Conservation (phyloP, 2,329 filamentous ascomycete species). For the Colletotrichum somersetense region DNA sequence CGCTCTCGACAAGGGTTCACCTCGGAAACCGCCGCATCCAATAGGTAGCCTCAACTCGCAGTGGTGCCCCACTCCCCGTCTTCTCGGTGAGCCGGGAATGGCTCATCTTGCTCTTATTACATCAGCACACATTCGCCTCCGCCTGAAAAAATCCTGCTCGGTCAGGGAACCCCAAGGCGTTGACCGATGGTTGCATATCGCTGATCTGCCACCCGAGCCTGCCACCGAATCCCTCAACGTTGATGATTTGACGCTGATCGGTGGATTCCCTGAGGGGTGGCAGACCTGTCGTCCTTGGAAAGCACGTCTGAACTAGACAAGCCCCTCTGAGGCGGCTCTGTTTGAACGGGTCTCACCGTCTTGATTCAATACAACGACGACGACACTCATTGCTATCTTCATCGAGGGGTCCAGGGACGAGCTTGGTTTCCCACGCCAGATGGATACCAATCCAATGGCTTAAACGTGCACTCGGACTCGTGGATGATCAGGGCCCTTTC, state of each 20-base stretch:
- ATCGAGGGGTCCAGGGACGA: conserved; percentile 9
- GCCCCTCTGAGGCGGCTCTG: conserved; percentile 37
- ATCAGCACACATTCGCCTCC: conserved; percentile 20
- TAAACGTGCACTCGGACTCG: conserved; percentile 11
- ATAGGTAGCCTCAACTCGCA: neutral
- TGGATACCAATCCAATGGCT: conserved; percentile 29
- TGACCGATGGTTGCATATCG: neutral
- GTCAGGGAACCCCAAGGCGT: conserved; percentile 12
- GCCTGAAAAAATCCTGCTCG: neutral
- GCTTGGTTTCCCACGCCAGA: conserved; percentile 13
- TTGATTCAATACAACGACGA: conserved; percentile 8
- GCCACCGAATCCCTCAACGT: conserved; percentile 7
- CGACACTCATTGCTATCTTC: conserved; percentile 22
- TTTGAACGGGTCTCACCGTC: conserved; percentile 41
- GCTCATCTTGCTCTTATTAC: conserved; percentile 20
- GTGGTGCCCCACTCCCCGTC: conserved; percentile 11
- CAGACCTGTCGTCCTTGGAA: conserved; percentile 11
- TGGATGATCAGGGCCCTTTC: conserved; percentile 34
- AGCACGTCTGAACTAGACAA: conserved; percentile 31
- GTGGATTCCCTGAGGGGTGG: conserved; percentile 25
- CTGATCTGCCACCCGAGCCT: conserved; percentile 27
- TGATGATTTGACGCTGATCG: conserved; percentile 32
- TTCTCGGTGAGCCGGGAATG: conserved; percentile 8
- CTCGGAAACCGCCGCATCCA: conserved; percentile 35
- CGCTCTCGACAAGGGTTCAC: conserved; percentile 20